Conservation (phyloP, 768 basidiomycete species). For the Tricholomella constricta region DNA sequence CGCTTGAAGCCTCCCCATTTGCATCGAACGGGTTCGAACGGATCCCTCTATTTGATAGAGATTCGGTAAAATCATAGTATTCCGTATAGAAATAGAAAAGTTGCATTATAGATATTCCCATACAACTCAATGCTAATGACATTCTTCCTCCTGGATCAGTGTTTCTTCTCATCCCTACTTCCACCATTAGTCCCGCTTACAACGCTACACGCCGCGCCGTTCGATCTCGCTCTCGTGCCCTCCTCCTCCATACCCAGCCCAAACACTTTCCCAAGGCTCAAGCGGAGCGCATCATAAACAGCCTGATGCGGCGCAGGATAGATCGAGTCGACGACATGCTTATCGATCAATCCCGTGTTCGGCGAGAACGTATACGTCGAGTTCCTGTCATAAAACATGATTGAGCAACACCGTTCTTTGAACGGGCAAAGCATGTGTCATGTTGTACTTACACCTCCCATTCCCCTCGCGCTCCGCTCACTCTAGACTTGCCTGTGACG, state of each 20-base stretch:
- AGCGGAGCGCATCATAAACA: constrained; percentile 62
- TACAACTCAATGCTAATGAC: too few species aligned
- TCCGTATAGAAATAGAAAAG: too few species aligned
- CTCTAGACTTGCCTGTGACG: constrained; percentile 60
- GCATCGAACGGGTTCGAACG: too few species aligned
- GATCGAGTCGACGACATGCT: constrained; percentile 74
- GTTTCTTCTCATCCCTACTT: neutral
- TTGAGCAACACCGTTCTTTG: neutral
- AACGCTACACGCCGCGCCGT: neutral
- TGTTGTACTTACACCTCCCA: constrained; percentile 68
- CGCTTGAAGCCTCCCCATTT: too few species aligned
- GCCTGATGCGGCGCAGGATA: constrained; percentile 74
- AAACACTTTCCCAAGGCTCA: constrained; percentile 41
- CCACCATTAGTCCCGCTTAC: neutral
- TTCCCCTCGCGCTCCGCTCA: constrained; percentile 62
- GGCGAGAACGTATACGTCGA: constrained; percentile 79
- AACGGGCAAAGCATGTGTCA: too few species aligned
- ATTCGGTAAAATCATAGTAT: too few species aligned
- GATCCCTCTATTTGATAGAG: too few species aligned
- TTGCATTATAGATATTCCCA: too few species aligned
- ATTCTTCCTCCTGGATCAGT: neutral
- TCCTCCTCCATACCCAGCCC: constrained; percentile 20
- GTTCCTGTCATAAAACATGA: constrained; percentile 40
- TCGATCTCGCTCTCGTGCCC: neutral
- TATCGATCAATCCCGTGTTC: constrained; percentile 57